Base-by-base conservation (phyloP, 768 basidiomycete genomes). In the Strobilomyces echinocephalus region DNA sequence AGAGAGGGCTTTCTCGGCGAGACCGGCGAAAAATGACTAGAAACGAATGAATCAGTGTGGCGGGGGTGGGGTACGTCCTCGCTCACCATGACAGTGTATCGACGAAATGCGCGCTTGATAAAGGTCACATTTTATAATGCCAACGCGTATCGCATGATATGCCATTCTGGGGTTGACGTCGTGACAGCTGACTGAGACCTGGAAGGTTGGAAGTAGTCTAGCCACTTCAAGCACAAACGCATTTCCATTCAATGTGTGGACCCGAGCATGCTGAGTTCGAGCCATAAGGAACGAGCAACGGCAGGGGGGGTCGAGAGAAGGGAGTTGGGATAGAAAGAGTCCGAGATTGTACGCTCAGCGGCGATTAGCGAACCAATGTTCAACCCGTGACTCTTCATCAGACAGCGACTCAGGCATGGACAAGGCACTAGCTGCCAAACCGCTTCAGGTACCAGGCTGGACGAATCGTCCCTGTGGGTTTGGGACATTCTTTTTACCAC, bases 1-100 rank as follows among this genome's bases (percentile, higher is more conserved):
- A 36, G 79, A 68, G 60, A 78, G 68, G 57, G 82, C 81, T 69
- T 90, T 68, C 69, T 89, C 85, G 10, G 87, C 90, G 60, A 91
- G 67, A 53, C 80, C 81, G n/a, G n/a, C n/a, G 35, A 88, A 76
- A 61, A 91, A 78, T 54, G 67, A 87, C 88, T 87, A 34, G 50
- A 26, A 8, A 26, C 26, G 30, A 31, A n/a, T 58, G 30, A 55
- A 38, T 14, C 1, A n/a, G 36, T 1, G 55, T 11, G 11, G 30
- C 18, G 26, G 2, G 12, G 4, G 11, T 24, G 24, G 3, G 0
- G 33, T 30, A 18, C 2, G 39, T 21, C 31, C 30, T n/a, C 24
- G 44, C 67, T 46, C 54, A 69, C 67, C 67, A 69, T 69, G 54
- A 30, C 49, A 16, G 48, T 24, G 24, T 54, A 54, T 52, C 46